phyloP scores from a whole-genome alignment of 1,139 yeast species.

The Candida sp. region DNA sequence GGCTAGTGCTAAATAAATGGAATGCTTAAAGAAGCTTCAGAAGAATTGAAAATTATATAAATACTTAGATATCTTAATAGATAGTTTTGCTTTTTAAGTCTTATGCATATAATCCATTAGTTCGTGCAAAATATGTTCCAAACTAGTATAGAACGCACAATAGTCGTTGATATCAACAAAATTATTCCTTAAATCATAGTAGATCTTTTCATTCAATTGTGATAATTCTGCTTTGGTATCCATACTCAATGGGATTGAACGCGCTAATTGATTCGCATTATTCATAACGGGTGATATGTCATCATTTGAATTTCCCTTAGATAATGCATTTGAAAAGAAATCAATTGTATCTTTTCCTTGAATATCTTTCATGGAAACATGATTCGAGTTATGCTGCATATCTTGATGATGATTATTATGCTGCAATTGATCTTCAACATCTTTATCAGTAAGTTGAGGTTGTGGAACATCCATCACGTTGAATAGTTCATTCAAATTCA shows the following conservation, averaged over 20 bases:
- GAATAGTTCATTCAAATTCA: constrained; percentile 40
- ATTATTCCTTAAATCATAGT: constrained; percentile 41
- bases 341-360: constrained; percentile 1
- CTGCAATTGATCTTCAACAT: constrained; percentile 4
- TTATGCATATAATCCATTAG: constrained; percentile 33
- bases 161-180: constrained; percentile 45
- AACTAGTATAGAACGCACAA: constrained; percentile 42
- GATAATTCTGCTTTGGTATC: constrained; percentile 19
- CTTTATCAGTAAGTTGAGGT: constrained; percentile 16
- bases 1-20: background rate
- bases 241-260: constrained; percentile 1
- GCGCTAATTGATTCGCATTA: constrained; percentile 4
- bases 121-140: constrained; percentile 40
- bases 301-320: background rate
- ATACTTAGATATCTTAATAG: background rate
- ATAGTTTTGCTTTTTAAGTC: constrained; percentile 1
- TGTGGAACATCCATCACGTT: constrained; percentile 45
- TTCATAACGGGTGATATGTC: constrained; percentile 1
- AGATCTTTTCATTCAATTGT: constrained; percentile 36
- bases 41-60: background rate
- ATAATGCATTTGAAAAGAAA: background rate
- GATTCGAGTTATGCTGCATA: background rate
- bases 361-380: background rate
- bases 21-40: background rate
- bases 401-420: background rate